Evolutionary conservation across 352 stramenopile genomes (phyloP).

Genomic region (Globisporangium polare): DNA sequence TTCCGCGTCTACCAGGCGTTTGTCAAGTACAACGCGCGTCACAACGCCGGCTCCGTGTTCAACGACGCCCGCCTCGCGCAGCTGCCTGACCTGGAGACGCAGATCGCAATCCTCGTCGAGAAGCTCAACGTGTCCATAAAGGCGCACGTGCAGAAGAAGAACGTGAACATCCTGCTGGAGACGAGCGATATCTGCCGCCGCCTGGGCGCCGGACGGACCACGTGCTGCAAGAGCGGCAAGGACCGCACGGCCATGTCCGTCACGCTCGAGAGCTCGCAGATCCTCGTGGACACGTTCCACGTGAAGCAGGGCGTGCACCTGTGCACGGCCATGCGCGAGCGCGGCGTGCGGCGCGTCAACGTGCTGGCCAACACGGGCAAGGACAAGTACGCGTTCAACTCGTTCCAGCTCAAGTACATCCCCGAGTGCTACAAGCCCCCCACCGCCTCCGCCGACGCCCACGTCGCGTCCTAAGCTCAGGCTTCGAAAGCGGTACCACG

Average conservation of each 20-base stretch:
- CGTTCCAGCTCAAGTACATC: conserved; percentile 96
- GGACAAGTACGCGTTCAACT: conserved; percentile 97
- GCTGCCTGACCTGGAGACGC: conserved; percentile 44
- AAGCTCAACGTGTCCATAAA: conserved; percentile 55
- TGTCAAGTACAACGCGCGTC: conserved; percentile 29
- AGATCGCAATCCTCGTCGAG: conserved; percentile 53
- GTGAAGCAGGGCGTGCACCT: conserved; percentile 84
- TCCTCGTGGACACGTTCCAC: conserved; percentile 88
- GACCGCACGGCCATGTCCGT: conserved; percentile 97
- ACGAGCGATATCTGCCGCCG: conserved; percentile 87
- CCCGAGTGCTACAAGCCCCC: conserved; percentile 91
- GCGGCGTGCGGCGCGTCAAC: conserved; percentile 79
- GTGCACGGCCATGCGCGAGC: conserved; percentile 83
- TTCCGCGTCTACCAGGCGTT: conserved; percentile 75
- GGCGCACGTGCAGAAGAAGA: conserved; percentile 78
- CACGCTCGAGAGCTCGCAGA: conserved; percentile 92
- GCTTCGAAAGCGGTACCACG: background rate
- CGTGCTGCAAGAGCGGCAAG: conserved; percentile 98
- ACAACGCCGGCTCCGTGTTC: conserved; percentile 11
- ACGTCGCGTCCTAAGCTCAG: conserved; percentile 62
- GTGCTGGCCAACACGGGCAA: conserved; percentile 86
- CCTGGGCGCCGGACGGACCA: conserved; percentile 88
- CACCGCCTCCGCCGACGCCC: conserved; percentile 69
- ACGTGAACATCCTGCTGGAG: conserved; percentile 83
- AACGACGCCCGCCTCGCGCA: conserved; percentile 26